Base-by-base conservation (phyloP, 345 rosid genomes). In the Alliaria petiolata region DNA sequence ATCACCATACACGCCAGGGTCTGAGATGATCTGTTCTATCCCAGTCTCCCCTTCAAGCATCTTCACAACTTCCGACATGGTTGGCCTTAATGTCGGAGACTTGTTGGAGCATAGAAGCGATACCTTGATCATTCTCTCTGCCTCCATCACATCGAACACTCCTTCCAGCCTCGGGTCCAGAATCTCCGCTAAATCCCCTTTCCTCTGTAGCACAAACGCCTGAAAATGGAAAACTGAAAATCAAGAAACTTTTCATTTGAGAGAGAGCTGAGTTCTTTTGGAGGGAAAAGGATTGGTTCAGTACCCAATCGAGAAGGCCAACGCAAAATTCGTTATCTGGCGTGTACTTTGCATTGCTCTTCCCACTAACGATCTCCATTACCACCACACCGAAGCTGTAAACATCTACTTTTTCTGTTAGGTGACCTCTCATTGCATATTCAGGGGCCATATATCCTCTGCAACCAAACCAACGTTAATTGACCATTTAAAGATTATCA, bases 401-500 rank as follows among this genome's bases (percentile, higher is more conserved):
- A 53, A 83, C 80, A 63, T 83, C 87, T 49, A 75, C 85, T 47
- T 83, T 83, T 13, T 74, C 58, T 2, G 87, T 76, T 35, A 83
- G 55, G 20, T 83, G 71, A 47, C 87, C 87, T 50, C 84, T 64
- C n/a, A 79, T 31, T 55, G 85, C 85, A 65, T 83, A 81, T 64
- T 83, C 87, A 0, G 85, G 85, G 6, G 83, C 87, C 78, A 84
- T 84, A 11, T 80, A 84, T 62, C 81, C 85, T 47, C 82, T 81
- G 74, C 60, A 31, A 30, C 36, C 13, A 50, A 2, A 52, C n/a
- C 1, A 43, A 36, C 4, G 10, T 10, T 10, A 3, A 36, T 2
- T 36, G 13, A 2, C n/a, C 40, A 36, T 10, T 54, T 3, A 10
- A 58, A 31, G 14, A 62, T 25, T n/a, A n/a, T n/a, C n/a, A n/a